Conservation (phyloP, 208 protist species). For the Angomonas ambiguus region DNA sequence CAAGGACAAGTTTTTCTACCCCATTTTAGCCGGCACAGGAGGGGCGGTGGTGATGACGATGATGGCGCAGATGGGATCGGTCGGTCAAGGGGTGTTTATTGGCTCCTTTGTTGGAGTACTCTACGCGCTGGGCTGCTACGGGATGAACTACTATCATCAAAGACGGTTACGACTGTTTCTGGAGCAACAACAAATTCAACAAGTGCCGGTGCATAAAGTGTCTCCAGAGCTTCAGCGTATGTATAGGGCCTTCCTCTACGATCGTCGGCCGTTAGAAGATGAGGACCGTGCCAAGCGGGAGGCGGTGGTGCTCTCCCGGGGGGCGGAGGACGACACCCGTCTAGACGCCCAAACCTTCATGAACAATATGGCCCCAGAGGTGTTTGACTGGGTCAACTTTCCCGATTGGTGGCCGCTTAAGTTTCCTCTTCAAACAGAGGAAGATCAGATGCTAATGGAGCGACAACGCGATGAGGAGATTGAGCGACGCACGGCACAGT, state of each 20-base stretch:
- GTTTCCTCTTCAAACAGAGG: slow-evolving; percentile 67
- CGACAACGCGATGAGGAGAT: slow-evolving; percentile 74
- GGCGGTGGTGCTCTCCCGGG: slow-evolving; percentile 45
- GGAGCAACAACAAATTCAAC: slow-evolving; percentile 62
- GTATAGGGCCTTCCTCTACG: slow-evolving; percentile 79
- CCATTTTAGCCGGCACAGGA: slow-evolving; percentile 50
- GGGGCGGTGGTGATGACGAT: slow-evolving; percentile 49
- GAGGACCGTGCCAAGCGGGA: slow-evolving; percentile 37
- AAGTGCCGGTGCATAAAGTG: slow-evolving; percentile 78
- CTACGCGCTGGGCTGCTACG: slow-evolving; percentile 70
- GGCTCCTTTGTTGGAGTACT: slow-evolving; percentile 63
- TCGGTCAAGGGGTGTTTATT: slow-evolving; percentile 66
- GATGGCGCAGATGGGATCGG: slow-evolving; percentile 57
- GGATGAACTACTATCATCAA: slow-evolving; percentile 70
- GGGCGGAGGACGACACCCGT: slow-evolving; percentile 39
- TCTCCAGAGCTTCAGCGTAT: slow-evolving; percentile 82
- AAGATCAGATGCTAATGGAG: slow-evolving; percentile 70
- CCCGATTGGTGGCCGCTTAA: slow-evolving; percentile 89
- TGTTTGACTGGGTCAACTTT: slow-evolving; percentile 87
- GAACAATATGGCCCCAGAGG: slow-evolving; percentile 79
- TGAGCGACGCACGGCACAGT: slow-evolving; percentile 53
- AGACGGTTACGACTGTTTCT: slow-evolving; percentile 65
- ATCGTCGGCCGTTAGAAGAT: slow-evolving; percentile 81
- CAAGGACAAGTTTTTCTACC: slow-evolving; percentile 73
- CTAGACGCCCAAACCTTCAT: slow-evolving; percentile 76